Evolutionary conservation across 805 yeast genomes (phyloP).

Genomic region (Ogataea siamensis): DNA sequence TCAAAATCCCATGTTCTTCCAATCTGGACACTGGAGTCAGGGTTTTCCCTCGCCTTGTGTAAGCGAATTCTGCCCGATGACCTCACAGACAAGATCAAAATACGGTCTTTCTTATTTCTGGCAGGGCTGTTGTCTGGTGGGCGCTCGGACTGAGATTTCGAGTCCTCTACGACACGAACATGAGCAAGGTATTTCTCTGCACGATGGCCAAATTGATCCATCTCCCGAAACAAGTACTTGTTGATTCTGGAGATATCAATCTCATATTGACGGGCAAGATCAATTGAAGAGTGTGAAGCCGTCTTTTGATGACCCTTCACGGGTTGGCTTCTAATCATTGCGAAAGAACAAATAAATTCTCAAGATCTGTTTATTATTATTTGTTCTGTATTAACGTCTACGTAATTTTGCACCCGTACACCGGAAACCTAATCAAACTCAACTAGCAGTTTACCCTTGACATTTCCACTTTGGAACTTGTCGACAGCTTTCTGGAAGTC

Average conservation of each 20-base stretch:
- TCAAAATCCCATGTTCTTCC: slow-evolving; percentile 91
- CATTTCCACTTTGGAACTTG: slow-evolving; percentile 43
- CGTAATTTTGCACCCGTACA: slow-evolving; percentile 10
- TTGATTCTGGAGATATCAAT: slow-evolving; percentile 49
- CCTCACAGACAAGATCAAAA: slow-evolving; percentile 60
- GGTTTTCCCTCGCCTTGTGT: slow-evolving; percentile 83
- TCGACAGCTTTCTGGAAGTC: slow-evolving; percentile 52
- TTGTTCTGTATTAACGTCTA: slow-evolving; percentile 6
- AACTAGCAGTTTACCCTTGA: slow-evolving; percentile 69
- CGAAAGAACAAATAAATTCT: background rate
- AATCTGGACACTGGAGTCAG: slow-evolving; percentile 74
- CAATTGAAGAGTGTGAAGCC: slow-evolving; percentile 27
- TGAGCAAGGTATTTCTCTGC: slow-evolving; percentile 71
- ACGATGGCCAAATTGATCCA: slow-evolving; percentile 41
- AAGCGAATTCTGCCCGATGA: slow-evolving; percentile 65
- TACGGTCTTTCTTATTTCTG: slow-evolving; percentile 57
- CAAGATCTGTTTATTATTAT: slow-evolving; percentile 5
- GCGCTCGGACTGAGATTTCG: slow-evolving; percentile 61
- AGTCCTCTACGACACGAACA: slow-evolving; percentile 70
- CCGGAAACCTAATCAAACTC: slow-evolving; percentile 12
- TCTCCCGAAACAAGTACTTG: slow-evolving; percentile 47
- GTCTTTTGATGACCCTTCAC: slow-evolving; percentile 16
- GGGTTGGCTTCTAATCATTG: slow-evolving; percentile 6
- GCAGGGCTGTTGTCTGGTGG: slow-evolving; percentile 58
- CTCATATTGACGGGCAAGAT: slow-evolving; percentile 57